Evolutionary conservation across 805 yeast genomes (phyloP), one percentile per base, ranked within the genome.

Genomic region (Starmerella tilneyi): DNA sequence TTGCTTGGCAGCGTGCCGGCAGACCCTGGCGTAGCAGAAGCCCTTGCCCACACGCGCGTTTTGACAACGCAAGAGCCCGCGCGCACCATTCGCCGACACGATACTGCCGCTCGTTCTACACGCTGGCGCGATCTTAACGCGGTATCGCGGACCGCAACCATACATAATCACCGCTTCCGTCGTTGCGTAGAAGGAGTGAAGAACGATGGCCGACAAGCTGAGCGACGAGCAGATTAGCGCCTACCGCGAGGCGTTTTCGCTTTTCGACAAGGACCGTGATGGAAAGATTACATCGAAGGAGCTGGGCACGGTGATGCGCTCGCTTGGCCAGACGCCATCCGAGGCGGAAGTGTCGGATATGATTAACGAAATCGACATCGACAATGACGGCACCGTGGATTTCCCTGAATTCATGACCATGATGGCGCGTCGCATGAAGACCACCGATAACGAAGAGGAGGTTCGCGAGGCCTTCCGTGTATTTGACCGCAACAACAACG

Each of bases 401-500:
- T 82, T 82, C 64, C 74, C 84, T 24, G 92, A 82, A 66, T 82
- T 82, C 60, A 70, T 82, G 56, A 84, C 94, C 29, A 74, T 82
- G 73, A 83, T 82, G 94, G 83, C 85, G 27, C 76, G 92, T 62
- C 94, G 92, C 63, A 79, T 92, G 77, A 92, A 86, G 70, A 95
- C 89, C 59, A 86, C 92, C 50, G 98, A 92, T 64, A 81, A 92
- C 29, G 97, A 92, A 68, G 97, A 94, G 58, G 98, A 92, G 67
- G 78, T 92, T 54, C 76, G 89, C 53, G 98, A 92, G 68, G 98
- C 98, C 12, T 92, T 92, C 75, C 89, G 88, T 69, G 98, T 92
- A 31, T 92, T 92, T 62, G 98, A 92, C 70, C 67, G 73, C 46
- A 68, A 92, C 64, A 96, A 96, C 49, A 96, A 92, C 64, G 98